Percentiles rank a stretch among this genome's conserved stretches.
Conservation (phyloP, 192 early-diverging fungal species). For the Coemansia reversa region DNA sequence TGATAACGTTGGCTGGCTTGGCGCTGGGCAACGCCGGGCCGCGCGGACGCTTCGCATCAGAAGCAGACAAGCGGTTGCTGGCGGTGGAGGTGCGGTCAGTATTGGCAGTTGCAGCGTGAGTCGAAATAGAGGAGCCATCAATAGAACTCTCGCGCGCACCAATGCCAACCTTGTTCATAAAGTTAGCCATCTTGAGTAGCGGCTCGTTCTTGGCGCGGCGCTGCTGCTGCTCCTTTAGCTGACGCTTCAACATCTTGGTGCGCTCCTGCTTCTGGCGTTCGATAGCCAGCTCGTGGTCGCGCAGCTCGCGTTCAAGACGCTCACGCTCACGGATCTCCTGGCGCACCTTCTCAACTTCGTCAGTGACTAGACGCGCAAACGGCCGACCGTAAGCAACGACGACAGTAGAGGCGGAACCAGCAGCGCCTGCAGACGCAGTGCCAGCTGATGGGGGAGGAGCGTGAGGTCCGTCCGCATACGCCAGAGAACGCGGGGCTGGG, state of each 20-base stretch:
- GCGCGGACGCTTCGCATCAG: conserved; percentile 38
- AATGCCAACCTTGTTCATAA: conserved; percentile 54
- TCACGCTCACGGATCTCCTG: conserved; percentile 69
- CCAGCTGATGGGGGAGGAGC: conserved; percentile 4
- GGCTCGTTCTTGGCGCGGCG: conserved; percentile 57
- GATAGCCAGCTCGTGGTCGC: conserved; percentile 53
- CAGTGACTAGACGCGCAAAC: conserved; percentile 54
- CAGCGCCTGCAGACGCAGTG: conserved; percentile 7
- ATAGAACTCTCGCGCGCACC: conserved; percentile 36
- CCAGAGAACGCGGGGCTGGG: conserved; percentile 40
- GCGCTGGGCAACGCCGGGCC: conserved; percentile 50
- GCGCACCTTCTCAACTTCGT: conserved; percentile 65
- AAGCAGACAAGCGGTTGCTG: conserved; percentile 28
- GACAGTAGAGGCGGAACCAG: neutral
- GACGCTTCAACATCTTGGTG: conserved; percentile 54
- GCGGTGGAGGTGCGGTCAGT: neutral
- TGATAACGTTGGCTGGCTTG: conserved; percentile 72
- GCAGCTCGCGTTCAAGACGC: conserved; percentile 62
- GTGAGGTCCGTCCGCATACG: conserved; percentile 28
- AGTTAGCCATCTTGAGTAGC: conserved; percentile 55
- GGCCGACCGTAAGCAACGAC: conserved; percentile 22
- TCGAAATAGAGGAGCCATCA: conserved; percentile 7
- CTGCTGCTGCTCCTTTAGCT: conserved; percentile 57
- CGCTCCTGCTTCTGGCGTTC: conserved; percentile 55
- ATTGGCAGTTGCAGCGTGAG: neutral